Percentiles rank a stretch among this genome's conserved stretches.
Evolutionary conservation across 2,329 filamentous ascomycete species (phyloP).

Genomic region (Metarhizium anisopliae): DNA sequence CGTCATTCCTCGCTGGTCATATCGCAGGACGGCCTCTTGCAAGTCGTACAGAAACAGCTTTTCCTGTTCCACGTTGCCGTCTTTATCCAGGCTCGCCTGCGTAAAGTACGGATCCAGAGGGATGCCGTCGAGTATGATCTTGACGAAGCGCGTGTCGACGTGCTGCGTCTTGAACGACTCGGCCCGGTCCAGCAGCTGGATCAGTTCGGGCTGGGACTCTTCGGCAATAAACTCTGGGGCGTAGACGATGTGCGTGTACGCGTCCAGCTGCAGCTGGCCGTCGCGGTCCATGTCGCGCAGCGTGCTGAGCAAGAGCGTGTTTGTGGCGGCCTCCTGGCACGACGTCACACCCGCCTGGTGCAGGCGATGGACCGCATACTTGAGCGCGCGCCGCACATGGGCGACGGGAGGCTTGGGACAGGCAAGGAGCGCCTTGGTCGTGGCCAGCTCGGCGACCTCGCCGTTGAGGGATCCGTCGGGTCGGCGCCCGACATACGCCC

Average conservation of each 20-base stretch:
- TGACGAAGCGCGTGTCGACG: conserved; percentile 2
- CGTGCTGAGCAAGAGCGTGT: background rate
- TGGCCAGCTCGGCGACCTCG: too few relatives aligned
- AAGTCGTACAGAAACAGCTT: conserved; percentile 3
- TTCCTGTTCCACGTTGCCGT: too few relatives aligned
- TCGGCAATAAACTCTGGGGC: background rate
- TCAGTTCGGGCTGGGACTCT: background rate
- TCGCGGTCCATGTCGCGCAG: background rate
- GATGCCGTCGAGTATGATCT: conserved; percentile 2
- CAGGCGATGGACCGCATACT: background rate
- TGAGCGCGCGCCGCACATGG: too few relatives aligned
- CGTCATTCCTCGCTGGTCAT: conserved; percentile 2
- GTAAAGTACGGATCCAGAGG: too few relatives aligned
- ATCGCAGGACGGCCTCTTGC: background rate
- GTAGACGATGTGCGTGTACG: conserved; percentile 1
- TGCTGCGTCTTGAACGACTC: background rate
- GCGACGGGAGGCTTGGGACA: too few relatives aligned
- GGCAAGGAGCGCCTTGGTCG: too few relatives aligned
- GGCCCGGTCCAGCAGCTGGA: background rate
- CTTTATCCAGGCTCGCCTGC: too few relatives aligned
- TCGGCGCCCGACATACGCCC: too few relatives aligned
- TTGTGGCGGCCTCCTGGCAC: conserved; percentile 1
- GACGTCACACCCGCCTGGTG: conserved; percentile 1
- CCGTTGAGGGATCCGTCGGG: too few relatives aligned
- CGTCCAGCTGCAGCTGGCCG: background rate